A percentile compares a stretch with the other conserved stretches of the same genome.
These are phyloP conservation scores for Leucocoprinus leucothites DNA, from an alignment of 768 basidiomycete genomes.

Conservation along the genomic window DNA sequence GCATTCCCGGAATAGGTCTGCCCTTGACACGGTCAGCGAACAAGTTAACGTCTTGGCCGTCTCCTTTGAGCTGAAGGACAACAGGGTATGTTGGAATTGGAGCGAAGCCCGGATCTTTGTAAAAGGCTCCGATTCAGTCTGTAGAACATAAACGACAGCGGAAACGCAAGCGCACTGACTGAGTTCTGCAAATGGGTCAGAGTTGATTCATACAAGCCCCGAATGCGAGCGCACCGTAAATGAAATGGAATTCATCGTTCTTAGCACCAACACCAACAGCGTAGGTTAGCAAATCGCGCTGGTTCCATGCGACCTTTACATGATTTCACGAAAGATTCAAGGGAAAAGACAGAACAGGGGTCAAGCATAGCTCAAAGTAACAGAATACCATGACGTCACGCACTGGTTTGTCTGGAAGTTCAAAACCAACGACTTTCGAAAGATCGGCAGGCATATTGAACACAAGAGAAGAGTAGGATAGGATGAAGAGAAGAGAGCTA, in stretches of 20 bases:
- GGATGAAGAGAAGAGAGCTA: not conserved
- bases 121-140: not conserved
- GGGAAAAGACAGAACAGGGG: not conserved
- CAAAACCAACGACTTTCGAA: conserved; percentile 61
- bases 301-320: conserved; percentile 76
- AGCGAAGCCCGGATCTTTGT: conserved; percentile 46
- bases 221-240: conserved; percentile 72
- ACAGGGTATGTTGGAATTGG: conserved; percentile 87
- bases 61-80: conserved; percentile 70
- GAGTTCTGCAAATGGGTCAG: conserved; percentile 50
- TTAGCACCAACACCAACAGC: conserved; percentile 83
- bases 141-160: not conserved
- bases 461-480: not conserved
- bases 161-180: conserved; percentile 30
- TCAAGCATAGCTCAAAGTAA: not conserved
- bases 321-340: too few relatives aligned
- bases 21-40: conserved; percentile 55
- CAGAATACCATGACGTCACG: conserved; percentile 17
- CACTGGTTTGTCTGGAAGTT: conserved; percentile 52
- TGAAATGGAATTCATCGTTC: conserved; percentile 60
- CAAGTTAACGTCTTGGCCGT: conserved; percentile 62
- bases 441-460: conserved; percentile 43
- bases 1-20: conserved; percentile 59
- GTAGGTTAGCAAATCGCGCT: conserved; percentile 77
- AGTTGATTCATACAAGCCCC: too few relatives aligned